Percentiles rank a stretch among this genome's conserved stretches.
These are phyloP conservation scores for Wickerhamomyces chambardii DNA, from an alignment of 805 yeast genomes.

Conservation along the genomic window DNA sequence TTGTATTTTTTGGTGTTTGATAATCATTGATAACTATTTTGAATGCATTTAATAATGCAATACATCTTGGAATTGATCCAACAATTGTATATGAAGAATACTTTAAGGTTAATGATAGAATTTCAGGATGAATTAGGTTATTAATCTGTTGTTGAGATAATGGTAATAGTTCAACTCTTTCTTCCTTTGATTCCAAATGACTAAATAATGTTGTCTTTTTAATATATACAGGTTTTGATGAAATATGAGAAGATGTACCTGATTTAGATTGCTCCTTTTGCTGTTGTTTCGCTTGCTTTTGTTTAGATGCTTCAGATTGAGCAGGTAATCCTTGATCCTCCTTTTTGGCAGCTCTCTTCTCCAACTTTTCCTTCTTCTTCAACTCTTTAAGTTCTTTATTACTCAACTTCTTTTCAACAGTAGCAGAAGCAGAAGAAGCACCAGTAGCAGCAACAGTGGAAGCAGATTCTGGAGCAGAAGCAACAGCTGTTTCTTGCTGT, in stretches of 20 bases:
- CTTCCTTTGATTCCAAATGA: constrained; percentile 74
- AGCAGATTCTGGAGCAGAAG: background rate
- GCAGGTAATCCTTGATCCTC: constrained; percentile 50
- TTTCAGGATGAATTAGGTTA: constrained; percentile 76
- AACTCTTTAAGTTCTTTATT: constrained; percentile 83
- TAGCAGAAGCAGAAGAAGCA: constrained; percentile 2
- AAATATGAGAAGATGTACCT: background rate
- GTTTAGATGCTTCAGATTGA: constrained; percentile 25
- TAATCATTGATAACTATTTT: constrained; percentile 73
- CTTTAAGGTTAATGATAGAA: constrained; percentile 68
- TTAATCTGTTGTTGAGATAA: constrained; percentile 13
- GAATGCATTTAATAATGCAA: constrained; percentile 79
- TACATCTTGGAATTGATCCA: constrained; percentile 83
- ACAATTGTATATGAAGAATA: constrained; percentile 79
- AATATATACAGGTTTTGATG: constrained; percentile 41
- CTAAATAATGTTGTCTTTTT: constrained; percentile 52
- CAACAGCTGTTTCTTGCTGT: background rate
- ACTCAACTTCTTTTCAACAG: constrained; percentile 29
- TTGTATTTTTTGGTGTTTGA: constrained; percentile 75
- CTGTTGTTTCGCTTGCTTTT: constrained; percentile 25
- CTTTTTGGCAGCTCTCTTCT: constrained; percentile 84
- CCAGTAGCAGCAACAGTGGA: constrained; percentile 1
- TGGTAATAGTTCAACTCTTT: constrained; percentile 35
- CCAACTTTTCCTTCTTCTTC: constrained; percentile 86
- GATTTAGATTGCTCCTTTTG: constrained; percentile 20